Conservation (phyloP, 352 stramenopile genomes). For the Saprolegnia diclina region DNA sequence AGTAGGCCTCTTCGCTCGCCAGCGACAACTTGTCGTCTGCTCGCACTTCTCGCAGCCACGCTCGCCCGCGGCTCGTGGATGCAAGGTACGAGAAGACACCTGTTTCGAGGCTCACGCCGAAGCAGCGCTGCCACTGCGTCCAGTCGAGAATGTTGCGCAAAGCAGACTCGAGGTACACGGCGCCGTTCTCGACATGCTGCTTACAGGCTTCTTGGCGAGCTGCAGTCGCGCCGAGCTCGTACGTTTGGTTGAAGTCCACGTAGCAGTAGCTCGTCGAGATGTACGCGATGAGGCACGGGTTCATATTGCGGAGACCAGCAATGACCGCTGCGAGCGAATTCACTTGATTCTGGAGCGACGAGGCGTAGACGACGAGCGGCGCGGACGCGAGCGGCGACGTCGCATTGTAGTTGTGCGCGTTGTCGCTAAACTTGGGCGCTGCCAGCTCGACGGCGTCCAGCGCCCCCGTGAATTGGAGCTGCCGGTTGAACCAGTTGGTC, state of each 20-base stretch:
- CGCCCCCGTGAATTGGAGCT: neutral
- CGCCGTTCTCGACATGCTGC: neutral
- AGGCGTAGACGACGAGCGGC: constrained; percentile 1
- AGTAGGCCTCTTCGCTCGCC: neutral
- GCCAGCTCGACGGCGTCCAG: neutral
- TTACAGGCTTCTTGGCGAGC: neutral
- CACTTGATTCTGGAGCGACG: neutral
- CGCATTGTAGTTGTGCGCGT: neutral
- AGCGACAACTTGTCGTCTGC: neutral
- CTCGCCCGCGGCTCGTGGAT: neutral
- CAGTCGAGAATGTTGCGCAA: constrained; percentile 17
- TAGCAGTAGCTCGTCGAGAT: constrained; percentile 6
- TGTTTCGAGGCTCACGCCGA: neutral
- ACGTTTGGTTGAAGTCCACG: neutral
- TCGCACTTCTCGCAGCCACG: neutral
- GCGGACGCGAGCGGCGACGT: neutral
- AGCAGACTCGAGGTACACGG: constrained; percentile 14
- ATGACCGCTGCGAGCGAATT: neutral
- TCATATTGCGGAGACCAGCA: neutral
- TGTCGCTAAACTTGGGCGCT: neutral
- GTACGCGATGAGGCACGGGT: neutral
- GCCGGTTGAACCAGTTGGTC: constrained; percentile 21
- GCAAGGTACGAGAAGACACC: constrained; percentile 4
- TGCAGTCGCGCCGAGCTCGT: neutral
- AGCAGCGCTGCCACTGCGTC: neutral